Evolutionary conservation across 75 land plant genomes (phyloP).

Genomic region (Isoetes taiwanensis): DNA sequence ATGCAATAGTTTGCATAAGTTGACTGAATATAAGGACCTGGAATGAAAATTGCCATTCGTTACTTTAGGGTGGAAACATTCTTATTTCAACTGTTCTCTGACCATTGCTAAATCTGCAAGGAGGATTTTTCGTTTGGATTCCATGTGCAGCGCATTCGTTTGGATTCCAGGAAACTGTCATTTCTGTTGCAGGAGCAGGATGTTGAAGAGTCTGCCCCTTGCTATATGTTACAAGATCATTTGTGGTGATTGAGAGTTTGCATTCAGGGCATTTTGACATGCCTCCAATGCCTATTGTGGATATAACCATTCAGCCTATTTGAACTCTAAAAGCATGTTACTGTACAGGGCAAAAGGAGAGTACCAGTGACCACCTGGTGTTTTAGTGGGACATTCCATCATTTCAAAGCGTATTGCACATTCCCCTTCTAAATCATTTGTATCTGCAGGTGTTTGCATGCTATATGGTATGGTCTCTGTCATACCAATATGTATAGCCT

Average conservation of each 20-base stretch:
- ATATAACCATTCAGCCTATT: too few relatives aligned
- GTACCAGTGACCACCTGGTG: slow-evolving; percentile 31
- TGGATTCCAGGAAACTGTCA: slow-evolving; percentile 5
- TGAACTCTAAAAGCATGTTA: not conserved
- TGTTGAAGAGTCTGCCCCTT: slow-evolving; percentile 7
- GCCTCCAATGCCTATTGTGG: not conserved
- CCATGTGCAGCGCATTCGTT: slow-evolving; percentile 24
- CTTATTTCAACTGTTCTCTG: too few relatives aligned
- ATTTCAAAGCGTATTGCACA: slow-evolving; percentile 33
- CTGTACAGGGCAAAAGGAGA: not conserved
- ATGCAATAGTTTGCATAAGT: slow-evolving; percentile 36
- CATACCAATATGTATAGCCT: too few relatives aligned
- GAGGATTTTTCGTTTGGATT: slow-evolving; percentile 27
- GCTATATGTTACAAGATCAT: slow-evolving; percentile 17
- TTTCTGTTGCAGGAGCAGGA: slow-evolving; percentile 8
- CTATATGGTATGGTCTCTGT: too few relatives aligned
- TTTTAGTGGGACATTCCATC: slow-evolving; percentile 33
- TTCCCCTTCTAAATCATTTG: slow-evolving; percentile 24
- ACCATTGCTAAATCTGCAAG: slow-evolving; percentile 27
- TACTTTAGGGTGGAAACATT: too few relatives aligned
- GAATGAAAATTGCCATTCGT: too few relatives aligned
- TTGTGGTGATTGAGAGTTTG: slow-evolving; percentile 13
- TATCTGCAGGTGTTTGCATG: too few relatives aligned
- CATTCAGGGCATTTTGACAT: slow-evolving; percentile 18
- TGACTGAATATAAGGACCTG: slow-evolving; percentile 38